phyloP scores from a whole-genome alignment of 2,329 filamentous ascomycete genomes.

The Ophiostoma tasmaniense region DNA sequence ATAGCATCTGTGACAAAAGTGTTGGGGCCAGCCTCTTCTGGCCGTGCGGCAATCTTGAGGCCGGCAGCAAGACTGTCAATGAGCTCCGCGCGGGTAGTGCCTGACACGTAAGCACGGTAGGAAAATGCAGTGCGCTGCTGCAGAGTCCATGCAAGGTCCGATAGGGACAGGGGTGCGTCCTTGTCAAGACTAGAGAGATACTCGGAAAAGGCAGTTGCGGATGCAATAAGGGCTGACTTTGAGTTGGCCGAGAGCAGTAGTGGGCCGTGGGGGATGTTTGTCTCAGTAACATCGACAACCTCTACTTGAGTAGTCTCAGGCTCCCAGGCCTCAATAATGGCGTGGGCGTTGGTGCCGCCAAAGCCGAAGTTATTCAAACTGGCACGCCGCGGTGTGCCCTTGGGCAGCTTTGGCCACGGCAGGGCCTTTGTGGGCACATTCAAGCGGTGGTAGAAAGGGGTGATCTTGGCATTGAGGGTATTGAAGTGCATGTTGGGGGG shows the following conservation, averaged over 20 bases:
- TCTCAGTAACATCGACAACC: slow-evolving; percentile 3
- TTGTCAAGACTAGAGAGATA: slow-evolving; percentile 24
- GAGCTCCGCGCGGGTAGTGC: slow-evolving; percentile 21
- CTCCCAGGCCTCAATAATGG: slow-evolving; percentile 34
- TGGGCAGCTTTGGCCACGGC: slow-evolving; percentile 30
- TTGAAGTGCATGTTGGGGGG: slow-evolving; percentile 38
- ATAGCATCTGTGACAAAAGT: slow-evolving; percentile 12
- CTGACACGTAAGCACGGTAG: slow-evolving; percentile 26
- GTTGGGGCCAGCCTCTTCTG: background rate
- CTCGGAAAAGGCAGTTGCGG: slow-evolving; percentile 24
- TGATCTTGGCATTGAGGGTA: slow-evolving; percentile 33
- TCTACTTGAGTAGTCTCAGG: background rate
- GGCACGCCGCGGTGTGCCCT: slow-evolving; percentile 32
- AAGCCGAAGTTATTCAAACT: slow-evolving; percentile 41
- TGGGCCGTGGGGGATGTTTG: slow-evolving; percentile 21
- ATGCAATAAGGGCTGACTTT: slow-evolving; percentile 27
- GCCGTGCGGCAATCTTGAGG: slow-evolving; percentile 15
- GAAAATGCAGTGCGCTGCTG: slow-evolving; percentile 28
- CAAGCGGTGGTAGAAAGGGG: slow-evolving; percentile 29
- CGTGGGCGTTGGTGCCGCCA: slow-evolving; percentile 37
- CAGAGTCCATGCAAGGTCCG: slow-evolving; percentile 29
- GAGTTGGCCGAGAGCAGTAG: slow-evolving; percentile 33
- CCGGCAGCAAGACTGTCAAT: slow-evolving; percentile 24
- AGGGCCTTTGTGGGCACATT: slow-evolving; percentile 27
- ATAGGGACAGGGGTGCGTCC: background rate